A percentile compares a stretch with the other conserved stretches of the same genome.
Evolutionary conservation across 352 stramenopile species (phyloP).

Genomic region (Globisporangium solare): DNA sequence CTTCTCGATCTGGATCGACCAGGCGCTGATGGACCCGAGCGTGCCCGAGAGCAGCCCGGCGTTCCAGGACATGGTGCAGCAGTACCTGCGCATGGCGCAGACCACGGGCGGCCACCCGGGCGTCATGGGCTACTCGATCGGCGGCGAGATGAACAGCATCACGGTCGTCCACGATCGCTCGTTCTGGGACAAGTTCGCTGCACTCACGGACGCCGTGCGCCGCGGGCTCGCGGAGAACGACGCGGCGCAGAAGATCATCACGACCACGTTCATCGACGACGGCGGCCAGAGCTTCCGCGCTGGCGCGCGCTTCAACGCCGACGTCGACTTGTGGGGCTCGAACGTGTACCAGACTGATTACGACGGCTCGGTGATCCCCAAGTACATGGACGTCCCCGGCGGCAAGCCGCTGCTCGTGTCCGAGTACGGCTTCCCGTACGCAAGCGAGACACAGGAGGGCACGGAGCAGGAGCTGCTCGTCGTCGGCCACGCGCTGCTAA

Average conservation of each 20-base stretch:
- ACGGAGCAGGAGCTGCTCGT: constrained; percentile 32
- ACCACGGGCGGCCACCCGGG: constrained; percentile 40
- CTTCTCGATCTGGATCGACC: constrained; percentile 75
- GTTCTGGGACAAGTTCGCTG: constrained; percentile 65
- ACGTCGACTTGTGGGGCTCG: constrained; percentile 69
- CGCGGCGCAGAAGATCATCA: constrained; percentile 65
- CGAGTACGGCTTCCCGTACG: constrained; percentile 66
- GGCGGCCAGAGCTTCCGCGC: constrained; percentile 38
- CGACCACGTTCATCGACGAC: constrained; percentile 74
- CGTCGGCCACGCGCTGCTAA: constrained; percentile 34
- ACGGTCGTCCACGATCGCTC: constrained; percentile 38
- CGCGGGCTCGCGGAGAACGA: constrained; percentile 37
- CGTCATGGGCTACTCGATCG: constrained; percentile 71
- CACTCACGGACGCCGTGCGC: constrained; percentile 45
- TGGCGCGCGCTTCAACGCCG: constrained; percentile 35
- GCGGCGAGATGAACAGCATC: constrained; percentile 72
- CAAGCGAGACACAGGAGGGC: constrained; percentile 36
- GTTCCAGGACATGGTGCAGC: constrained; percentile 43
- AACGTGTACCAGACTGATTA: constrained; percentile 75
- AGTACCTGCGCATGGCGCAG: constrained; percentile 65
- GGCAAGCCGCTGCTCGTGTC: constrained; percentile 50
- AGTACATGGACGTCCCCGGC: constrained; percentile 35
- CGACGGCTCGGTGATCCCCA: constrained; percentile 43
- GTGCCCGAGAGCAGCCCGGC: constrained; percentile 19
- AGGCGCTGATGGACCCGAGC: constrained; percentile 37